Evolutionary conservation across 768 basidiomycete genomes (phyloP).

Genomic region (Dentipellis sp.): DNA sequence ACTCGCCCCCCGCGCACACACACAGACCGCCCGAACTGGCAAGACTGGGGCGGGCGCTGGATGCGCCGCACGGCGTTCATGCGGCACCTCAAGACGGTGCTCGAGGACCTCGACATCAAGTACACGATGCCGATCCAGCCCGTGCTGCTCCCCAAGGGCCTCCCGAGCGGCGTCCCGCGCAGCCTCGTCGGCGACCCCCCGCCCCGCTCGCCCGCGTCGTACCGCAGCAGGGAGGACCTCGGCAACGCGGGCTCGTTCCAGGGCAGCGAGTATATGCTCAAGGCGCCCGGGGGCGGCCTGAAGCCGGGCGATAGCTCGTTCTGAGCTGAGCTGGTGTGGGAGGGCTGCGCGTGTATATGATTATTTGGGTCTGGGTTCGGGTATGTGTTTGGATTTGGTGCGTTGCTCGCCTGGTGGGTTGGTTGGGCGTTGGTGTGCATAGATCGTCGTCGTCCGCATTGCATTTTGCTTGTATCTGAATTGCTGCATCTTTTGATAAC

Average conservation of each 20-base stretch:
- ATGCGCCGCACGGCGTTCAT: conserved; percentile 66
- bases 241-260: conserved; percentile 6
- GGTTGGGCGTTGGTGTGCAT: neutral
- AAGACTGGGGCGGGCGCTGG: conserved; percentile 82
- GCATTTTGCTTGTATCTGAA: too few species aligned
- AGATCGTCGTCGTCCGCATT: neutral
- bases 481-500: too few species aligned
- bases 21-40: conserved; percentile 73
- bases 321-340: neutral
- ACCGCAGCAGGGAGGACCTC: neutral
- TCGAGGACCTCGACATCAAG: conserved; percentile 67
- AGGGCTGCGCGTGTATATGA: neutral
- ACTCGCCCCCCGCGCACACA: neutral
- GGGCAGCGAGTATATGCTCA: conserved; percentile 5
- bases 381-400: too few species aligned
- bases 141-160: conserved; percentile 36
- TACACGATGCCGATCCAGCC: conserved; percentile 72
- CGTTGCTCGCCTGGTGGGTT: too few species aligned
- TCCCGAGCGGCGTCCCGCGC: neutral
- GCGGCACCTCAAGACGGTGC: conserved; percentile 57
- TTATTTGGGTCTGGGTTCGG: too few species aligned
- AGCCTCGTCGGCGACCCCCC: conserved; percentile 5
- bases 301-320: conserved; percentile 1
- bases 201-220: conserved; percentile 5
- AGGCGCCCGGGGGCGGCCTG: conserved; percentile 1